phyloP scores from a whole-genome alignment of 768 basidiomycete genomes.

The Nidularia pulvinata region DNA sequence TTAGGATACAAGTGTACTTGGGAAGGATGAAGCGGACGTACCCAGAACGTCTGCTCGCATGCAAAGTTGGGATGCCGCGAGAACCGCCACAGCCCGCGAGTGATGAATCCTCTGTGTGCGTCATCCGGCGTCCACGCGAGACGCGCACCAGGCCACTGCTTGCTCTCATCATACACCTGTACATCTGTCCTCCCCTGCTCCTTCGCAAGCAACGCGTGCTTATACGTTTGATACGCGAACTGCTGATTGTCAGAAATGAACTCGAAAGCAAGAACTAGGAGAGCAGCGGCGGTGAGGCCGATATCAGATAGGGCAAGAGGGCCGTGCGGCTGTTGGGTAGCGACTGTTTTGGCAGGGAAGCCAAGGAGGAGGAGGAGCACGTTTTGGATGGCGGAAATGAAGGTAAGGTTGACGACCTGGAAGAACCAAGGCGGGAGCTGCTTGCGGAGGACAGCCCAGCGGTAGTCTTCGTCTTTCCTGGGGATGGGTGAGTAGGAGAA shows the following conservation, averaged over 20 bases:
- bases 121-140: slow-evolving; percentile 70
- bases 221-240: slow-evolving; percentile 81
- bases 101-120: slow-evolving; percentile 79
- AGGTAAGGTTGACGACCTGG: slow-evolving; percentile 50
- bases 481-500: slow-evolving; percentile 1
- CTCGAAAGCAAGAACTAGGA: slow-evolving; percentile 65
- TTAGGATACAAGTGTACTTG: neutral
- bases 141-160: slow-evolving; percentile 67
- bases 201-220: slow-evolving; percentile 45
- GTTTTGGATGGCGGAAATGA: slow-evolving; percentile 83
- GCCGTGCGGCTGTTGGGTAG: slow-evolving; percentile 50
- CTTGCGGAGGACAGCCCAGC: slow-evolving; percentile 79
- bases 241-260: slow-evolving; percentile 94
- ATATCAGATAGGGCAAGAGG: slow-evolving; percentile 60
- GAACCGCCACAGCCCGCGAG: slow-evolving; percentile 85
- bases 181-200: slow-evolving; percentile 26
- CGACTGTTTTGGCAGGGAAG: slow-evolving; percentile 57
- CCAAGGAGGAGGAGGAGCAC: slow-evolving; percentile 74
- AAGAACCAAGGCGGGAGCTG: slow-evolving; percentile 44
- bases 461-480: slow-evolving; percentile 89
- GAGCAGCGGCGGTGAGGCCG: slow-evolving; percentile 53
- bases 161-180: slow-evolving; percentile 34
- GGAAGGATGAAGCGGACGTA: slow-evolving; percentile 15
- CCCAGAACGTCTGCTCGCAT: slow-evolving; percentile 91
- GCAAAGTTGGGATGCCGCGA: slow-evolving; percentile 92